These are phyloP conservation scores for Comarum palustre DNA, from an alignment of 306 rosid species.

Conservation along the genomic window DNA sequence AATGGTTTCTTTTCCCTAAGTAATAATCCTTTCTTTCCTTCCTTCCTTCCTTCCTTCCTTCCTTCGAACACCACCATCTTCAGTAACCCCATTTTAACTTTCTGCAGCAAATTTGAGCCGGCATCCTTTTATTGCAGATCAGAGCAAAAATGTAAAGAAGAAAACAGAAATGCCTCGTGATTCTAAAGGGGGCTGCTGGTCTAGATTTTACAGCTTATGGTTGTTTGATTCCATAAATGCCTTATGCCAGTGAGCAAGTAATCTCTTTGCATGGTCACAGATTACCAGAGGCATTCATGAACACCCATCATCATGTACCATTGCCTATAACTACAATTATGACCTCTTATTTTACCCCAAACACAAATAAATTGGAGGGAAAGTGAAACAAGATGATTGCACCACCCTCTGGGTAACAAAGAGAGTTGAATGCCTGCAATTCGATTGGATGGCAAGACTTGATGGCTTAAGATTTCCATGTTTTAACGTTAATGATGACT, in stretches of 20 bases:
- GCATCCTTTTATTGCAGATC: slow-evolving; percentile 17
- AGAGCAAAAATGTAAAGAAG: neutral
- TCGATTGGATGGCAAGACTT: slow-evolving; percentile 60
- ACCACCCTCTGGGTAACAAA: slow-evolving; percentile 32
- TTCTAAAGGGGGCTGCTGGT: slow-evolving; percentile 32
- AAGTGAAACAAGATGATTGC: slow-evolving; percentile 44
- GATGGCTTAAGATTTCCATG: slow-evolving; percentile 49
- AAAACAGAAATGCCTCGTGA: slow-evolving; percentile 32
- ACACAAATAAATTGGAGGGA: neutral
- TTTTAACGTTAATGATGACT: slow-evolving; percentile 49
- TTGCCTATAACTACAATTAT: slow-evolving; percentile 88
- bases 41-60: neutral
- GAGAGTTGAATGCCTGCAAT: slow-evolving; percentile 37
- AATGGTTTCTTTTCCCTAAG: slow-evolving; percentile 5
- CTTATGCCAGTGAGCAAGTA: slow-evolving; percentile 44
- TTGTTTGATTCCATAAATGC: slow-evolving; percentile 62
- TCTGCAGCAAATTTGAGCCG: slow-evolving; percentile 40
- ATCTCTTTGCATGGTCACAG: slow-evolving; percentile 52
- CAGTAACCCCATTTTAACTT: slow-evolving; percentile 42
- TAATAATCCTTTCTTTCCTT: slow-evolving; percentile 23
- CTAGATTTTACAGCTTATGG: slow-evolving; percentile 5
- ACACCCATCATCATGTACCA: slow-evolving; percentile 72
- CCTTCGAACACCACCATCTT: slow-evolving; percentile 29
- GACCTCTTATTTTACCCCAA: slow-evolving; percentile 33
- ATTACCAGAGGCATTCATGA: slow-evolving; percentile 69